Conservation (phyloP, 75 land plant genomes). For the Azolla pinnata region DNA sequence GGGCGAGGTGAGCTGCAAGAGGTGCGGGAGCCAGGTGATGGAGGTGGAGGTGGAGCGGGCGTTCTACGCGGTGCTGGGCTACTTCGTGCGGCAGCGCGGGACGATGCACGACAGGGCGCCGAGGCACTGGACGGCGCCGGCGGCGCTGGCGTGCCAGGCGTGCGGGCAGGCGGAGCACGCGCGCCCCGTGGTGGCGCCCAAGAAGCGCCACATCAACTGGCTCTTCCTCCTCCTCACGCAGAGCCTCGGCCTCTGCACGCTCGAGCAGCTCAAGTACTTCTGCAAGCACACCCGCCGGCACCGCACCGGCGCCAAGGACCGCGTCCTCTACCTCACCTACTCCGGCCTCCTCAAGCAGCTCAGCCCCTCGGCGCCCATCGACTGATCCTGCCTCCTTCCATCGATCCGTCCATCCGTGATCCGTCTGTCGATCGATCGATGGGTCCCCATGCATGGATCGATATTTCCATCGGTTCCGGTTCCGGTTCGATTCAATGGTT, state of each 20-base stretch:
- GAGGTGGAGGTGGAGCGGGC: slow-evolving; percentile 24
- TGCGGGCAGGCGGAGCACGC: slow-evolving; percentile 46
- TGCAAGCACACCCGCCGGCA: slow-evolving; percentile 69
- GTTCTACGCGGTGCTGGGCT: slow-evolving; percentile 16
- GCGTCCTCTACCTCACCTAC: slow-evolving; percentile 73
- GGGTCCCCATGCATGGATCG: no score
- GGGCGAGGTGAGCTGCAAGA: slow-evolving; percentile 35
- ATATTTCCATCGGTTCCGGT: no score
- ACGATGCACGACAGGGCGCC: slow-evolving; percentile 74
- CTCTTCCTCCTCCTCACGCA: slow-evolving; percentile 66
- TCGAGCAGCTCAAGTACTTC: slow-evolving; percentile 82
- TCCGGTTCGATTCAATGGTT: no score
- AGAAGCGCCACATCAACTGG: slow-evolving; percentile 72
- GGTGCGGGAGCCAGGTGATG: slow-evolving; percentile 21
- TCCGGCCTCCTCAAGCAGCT: slow-evolving; percentile 62
- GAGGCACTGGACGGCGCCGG: slow-evolving; percentile 43
- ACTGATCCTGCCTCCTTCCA: no score
- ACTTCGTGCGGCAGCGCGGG: slow-evolving; percentile 23
- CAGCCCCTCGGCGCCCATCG: slow-evolving; percentile 31
- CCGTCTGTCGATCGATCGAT: no score
- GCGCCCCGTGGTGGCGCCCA: slow-evolving; percentile 41
- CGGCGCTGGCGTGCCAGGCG: slow-evolving; percentile 35
- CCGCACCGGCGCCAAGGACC: slow-evolving; percentile 77
- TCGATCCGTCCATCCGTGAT: no score
- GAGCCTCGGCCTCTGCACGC: slow-evolving; percentile 50